Percentiles rank a stretch among this genome's conserved stretches.
Evolutionary conservation across 192 early-diverging fungal genomes (phyloP).

Genomic region (Phlyctochytrium planicorne): DNA sequence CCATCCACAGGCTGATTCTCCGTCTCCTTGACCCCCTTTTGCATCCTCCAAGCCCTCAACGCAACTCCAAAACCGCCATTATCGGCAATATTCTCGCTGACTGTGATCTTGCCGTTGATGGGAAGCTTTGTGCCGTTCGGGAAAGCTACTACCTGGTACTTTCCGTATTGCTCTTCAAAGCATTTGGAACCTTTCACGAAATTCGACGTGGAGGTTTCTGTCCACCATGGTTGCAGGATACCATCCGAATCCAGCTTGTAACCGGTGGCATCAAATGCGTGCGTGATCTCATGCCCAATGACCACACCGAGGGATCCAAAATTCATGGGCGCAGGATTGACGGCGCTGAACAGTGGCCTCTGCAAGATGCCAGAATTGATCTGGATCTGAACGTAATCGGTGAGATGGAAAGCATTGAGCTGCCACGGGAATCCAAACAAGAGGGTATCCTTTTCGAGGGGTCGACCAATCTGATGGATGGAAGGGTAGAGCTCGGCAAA

Average conservation of each 20-base stretch:
- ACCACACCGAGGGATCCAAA: slow-evolving; percentile 70
- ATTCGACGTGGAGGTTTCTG: slow-evolving; percentile 19
- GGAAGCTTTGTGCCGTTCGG: slow-evolving; percentile 2
- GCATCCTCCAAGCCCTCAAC: slow-evolving; percentile 38
- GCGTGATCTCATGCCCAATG: slow-evolving; percentile 76
- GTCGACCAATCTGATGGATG: slow-evolving; percentile 24
- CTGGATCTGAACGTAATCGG: slow-evolving; percentile 40
- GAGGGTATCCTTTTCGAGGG: slow-evolving; percentile 27
- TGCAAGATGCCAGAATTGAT: slow-evolving; percentile 63
- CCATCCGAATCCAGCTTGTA: slow-evolving; percentile 57
- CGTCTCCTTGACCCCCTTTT: neutral
- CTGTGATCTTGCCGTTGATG: slow-evolving; percentile 58
- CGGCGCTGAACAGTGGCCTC: slow-evolving; percentile 57
- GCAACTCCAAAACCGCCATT: slow-evolving; percentile 61
- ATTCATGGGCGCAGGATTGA: slow-evolving; percentile 60
- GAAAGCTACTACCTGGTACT: slow-evolving; percentile 38
- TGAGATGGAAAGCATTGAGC: slow-evolving; percentile 43
- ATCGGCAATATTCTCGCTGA: slow-evolving; percentile 70
- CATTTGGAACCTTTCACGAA: slow-evolving; percentile 59
- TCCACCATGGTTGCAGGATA: slow-evolving; percentile 45
- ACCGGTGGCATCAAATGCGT: slow-evolving; percentile 69
- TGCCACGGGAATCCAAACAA: slow-evolving; percentile 42
- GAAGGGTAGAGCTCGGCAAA: slow-evolving; percentile 42
- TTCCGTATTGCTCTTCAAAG: slow-evolving; percentile 65
- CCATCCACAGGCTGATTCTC: slow-evolving; percentile 33